A percentile compares a stretch with the other conserved stretches of the same genome.
Evolutionary conservation across 768 basidiomycete species (phyloP).

Genomic region (Lactarius pseudohatsudake): DNA sequence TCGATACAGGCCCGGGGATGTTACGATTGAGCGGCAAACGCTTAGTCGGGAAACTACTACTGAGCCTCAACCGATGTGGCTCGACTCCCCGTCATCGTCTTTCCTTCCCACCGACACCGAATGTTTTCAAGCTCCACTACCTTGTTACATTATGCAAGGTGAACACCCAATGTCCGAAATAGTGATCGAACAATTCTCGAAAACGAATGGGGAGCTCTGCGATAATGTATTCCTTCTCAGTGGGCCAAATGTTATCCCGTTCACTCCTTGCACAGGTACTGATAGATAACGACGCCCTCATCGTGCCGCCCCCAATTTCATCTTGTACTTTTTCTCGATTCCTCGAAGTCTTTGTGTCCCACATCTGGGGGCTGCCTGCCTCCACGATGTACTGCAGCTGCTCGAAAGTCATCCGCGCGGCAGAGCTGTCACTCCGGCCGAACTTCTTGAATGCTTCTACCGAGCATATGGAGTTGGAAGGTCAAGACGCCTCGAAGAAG

Average conservation of each 20-base stretch:
- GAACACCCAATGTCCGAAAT: conserved; percentile 67
- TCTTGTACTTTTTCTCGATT: conserved; percentile 22
- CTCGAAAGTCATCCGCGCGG: conserved; percentile 23
- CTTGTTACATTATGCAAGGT: conserved; percentile 93
- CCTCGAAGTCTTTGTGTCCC: conserved; percentile 26
- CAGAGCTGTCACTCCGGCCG: conserved; percentile 1
- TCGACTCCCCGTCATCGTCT: conserved; percentile 18
- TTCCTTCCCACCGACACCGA: conserved; percentile 7
- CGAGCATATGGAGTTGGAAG: not conserved
- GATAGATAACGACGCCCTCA: conserved; percentile 5
- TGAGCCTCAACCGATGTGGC: conserved; percentile 19
- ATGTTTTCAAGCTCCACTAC: conserved; percentile 63
- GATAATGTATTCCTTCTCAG: conserved; percentile 84
- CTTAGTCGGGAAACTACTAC: conserved; percentile 17
- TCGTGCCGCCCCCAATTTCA: conserved; percentile 22
- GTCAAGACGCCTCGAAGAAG: conserved; percentile 12
- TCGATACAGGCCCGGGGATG: conserved; percentile 22
- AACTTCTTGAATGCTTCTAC: too few species aligned
- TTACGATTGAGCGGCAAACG: conserved; percentile 17
- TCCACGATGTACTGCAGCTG: conserved; percentile 7
- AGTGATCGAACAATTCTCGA: conserved; percentile 73
- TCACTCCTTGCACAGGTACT: conserved; percentile 9
- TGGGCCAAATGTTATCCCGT: conserved; percentile 41
- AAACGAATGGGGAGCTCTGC: conserved; percentile 76
- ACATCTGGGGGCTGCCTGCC: conserved; percentile 22